phyloP scores from a whole-genome alignment of 1,284 basidiomycete species.

The Gomphus bonarii region DNA sequence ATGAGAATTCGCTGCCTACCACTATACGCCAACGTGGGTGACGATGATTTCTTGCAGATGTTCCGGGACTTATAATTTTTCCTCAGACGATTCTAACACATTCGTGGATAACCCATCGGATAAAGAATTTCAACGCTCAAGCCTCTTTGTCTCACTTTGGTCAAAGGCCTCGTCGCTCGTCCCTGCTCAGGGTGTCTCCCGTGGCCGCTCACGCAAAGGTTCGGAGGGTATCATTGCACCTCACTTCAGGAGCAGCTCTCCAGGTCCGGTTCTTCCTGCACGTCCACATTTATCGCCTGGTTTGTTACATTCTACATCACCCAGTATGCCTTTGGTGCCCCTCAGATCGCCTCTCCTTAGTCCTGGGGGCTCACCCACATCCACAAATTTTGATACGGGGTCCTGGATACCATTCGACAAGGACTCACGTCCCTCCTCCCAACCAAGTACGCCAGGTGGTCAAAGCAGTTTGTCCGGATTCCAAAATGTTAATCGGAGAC shows the following conservation, averaged over 20 bases:
- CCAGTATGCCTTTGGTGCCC: background rate
- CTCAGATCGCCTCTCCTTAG: background rate
- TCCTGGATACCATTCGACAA: constrained; percentile 1
- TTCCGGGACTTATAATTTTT: background rate
- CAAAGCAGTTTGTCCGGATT: background rate
- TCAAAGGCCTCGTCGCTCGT: background rate
- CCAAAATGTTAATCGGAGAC: background rate
- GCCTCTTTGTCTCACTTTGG: constrained; percentile 5
- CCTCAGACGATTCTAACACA: background rate
- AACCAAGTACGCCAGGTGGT: background rate
- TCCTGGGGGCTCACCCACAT: background rate
- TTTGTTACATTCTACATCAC: background rate
- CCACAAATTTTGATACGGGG: background rate
- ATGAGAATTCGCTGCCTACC: constrained; percentile 84
- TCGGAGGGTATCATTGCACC: constrained; percentile 56
- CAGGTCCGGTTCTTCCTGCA: background rate
- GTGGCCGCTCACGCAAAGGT: background rate
- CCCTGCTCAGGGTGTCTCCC: background rate
- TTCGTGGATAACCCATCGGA: background rate
- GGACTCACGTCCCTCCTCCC: constrained; percentile 18
- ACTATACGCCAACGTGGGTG: constrained; percentile 18
- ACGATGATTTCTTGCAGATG: background rate
- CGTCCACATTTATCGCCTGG: background rate
- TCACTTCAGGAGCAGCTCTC: constrained; percentile 20
- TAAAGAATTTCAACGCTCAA: background rate